Base-by-base conservation (phyloP, 2,329 filamentous ascomycete genomes). In the Alternaria hordeiaustralica region DNA sequence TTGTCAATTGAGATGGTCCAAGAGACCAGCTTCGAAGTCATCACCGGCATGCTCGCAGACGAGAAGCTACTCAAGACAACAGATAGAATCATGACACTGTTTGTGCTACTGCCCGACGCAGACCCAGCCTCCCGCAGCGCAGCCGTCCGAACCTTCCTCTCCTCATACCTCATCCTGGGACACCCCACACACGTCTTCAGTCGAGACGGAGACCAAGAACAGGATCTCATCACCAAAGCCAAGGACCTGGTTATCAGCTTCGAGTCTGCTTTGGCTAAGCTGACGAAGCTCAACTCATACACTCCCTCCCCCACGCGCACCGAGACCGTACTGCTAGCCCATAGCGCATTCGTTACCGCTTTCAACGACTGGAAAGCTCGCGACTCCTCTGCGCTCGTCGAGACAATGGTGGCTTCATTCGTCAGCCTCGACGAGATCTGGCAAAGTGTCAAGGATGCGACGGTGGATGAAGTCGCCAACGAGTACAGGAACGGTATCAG, bases 381-480 rank as follows among this genome's bases (percentile, higher is more conserved):
- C 56, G 92, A 95, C 75, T 92, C 91, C 0, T 89, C 89, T 58
- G 89, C 92, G 0, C 83, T 96, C 5, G 88, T 95, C 56, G 91
- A 94, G 71, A 90, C 93, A 59, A 94, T 96, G 92, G 85, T 95
- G n/a, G 87, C 92, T 73, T 92, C 93, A 68, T 94, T 95, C 78
- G 91, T 94, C 18, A 92, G 94, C 75, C 86, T 96, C 3, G 92
- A 96, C 73, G 90, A 90, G 36, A 95, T 95, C 51, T 92, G 92
- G 85, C 91, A 94, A 75, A 92, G 90, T 3, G 91, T 96, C 76
- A 94, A 93, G 77, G 89, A 93, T 71, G 89, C 90, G 56, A 92
- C 89, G 0, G 89, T 92, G 51, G 89, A 90, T 43, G 88, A 89
- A 15, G 92, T 93, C 3, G 88, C 91, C 1, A 88, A 88, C 18